A percentile compares a stretch with the other conserved stretches of the same genome.
Evolutionary conservation across 75 land plant genomes (phyloP).

Genomic region (Adiantum capillusveneris): DNA sequence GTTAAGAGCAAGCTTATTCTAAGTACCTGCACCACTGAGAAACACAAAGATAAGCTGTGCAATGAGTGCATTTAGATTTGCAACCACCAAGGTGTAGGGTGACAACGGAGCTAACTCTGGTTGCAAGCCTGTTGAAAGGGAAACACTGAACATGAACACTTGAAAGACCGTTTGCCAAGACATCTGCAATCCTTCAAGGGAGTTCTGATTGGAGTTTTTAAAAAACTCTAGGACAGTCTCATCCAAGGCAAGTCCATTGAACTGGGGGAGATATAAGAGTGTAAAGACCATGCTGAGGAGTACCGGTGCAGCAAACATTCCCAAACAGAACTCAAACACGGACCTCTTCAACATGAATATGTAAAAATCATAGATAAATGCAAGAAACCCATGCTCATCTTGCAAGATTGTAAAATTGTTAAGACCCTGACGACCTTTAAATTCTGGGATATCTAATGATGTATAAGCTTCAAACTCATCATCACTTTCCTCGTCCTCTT

Average conservation of each 20-base stretch:
- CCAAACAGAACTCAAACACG: conserved; percentile 22
- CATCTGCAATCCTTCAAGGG: conserved; percentile 14
- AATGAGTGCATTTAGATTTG: conserved; percentile 37
- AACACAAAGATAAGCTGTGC: conserved; percentile 36
- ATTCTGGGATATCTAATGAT: conserved; percentile 33
- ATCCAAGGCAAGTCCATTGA: conserved; percentile 33
- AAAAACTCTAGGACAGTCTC: conserved; percentile 22
- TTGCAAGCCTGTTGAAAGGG: conserved; percentile 38
- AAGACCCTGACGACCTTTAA: conserved; percentile 25
- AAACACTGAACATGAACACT: conserved; percentile 38
- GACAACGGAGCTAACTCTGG: conserved; percentile 41
- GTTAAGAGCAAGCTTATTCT: not conserved
- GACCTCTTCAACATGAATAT: conserved; percentile 32
- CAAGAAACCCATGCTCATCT: conserved; percentile 30
- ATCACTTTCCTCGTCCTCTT: conserved; percentile 19
- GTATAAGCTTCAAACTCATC: conserved; percentile 30
- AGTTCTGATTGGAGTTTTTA: conserved; percentile 6
- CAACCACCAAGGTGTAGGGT: conserved; percentile 35
- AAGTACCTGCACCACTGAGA: conserved; percentile 43
- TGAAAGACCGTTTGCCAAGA: conserved; percentile 29
- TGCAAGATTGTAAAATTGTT: conserved; percentile 28
- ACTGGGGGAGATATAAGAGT: conserved; percentile 30
- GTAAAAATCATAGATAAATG: conserved; percentile 25
- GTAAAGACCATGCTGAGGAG: conserved; percentile 31
- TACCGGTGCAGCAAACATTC: conserved; percentile 36